Percentiles rank a stretch among this genome's conserved stretches.
These are phyloP conservation scores for Amyloporia xantha DNA, from an alignment of 768 basidiomycete genomes.

Conservation along the genomic window DNA sequence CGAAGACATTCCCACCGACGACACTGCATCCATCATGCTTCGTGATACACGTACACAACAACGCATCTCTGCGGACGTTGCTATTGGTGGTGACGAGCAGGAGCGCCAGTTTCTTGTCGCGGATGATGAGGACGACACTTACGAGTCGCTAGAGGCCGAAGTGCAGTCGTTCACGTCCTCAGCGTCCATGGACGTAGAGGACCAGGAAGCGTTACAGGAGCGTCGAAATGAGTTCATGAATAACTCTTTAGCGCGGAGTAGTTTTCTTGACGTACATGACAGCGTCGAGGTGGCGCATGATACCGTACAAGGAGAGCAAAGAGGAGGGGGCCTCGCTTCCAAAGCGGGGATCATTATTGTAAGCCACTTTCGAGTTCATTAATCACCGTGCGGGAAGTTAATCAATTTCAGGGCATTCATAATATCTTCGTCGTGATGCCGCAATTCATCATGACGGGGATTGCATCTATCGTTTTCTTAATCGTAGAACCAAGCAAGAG, in stretches of 20 bases:
- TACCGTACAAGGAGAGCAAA: conserved; percentile 16
- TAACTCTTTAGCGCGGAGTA: conserved; percentile 43
- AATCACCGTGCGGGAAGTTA: too few relatives aligned
- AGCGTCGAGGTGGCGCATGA: conserved; percentile 11
- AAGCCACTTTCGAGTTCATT: conserved; percentile 25
- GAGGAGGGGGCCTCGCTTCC: conserved; percentile 45
- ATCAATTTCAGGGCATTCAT: conserved; percentile 88
- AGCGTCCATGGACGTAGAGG: conserved; percentile 19
- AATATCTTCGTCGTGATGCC: conserved; percentile 92
- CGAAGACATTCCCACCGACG: conserved; percentile 33
- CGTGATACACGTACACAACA: conserved; percentile 30
- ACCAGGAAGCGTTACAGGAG: neutral
- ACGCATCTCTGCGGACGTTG: conserved; percentile 3
- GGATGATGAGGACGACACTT: conserved; percentile 19
- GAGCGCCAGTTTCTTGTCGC: conserved; percentile 25
- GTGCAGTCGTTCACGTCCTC: conserved; percentile 23
- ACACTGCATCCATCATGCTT: conserved; percentile 30
- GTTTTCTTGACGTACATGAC: conserved; percentile 35
- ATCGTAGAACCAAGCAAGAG: conserved; percentile 65
- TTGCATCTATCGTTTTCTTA: conserved; percentile 83
- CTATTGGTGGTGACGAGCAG: conserved; percentile 15
- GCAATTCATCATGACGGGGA: conserved; percentile 85
- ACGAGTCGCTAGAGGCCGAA: conserved; percentile 18
- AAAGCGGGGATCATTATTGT: conserved; percentile 89
- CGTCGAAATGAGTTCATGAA: conserved; percentile 25